Conservation (phyloP, 305 asterid genomes). For the Fraxinus angustifolia region DNA sequence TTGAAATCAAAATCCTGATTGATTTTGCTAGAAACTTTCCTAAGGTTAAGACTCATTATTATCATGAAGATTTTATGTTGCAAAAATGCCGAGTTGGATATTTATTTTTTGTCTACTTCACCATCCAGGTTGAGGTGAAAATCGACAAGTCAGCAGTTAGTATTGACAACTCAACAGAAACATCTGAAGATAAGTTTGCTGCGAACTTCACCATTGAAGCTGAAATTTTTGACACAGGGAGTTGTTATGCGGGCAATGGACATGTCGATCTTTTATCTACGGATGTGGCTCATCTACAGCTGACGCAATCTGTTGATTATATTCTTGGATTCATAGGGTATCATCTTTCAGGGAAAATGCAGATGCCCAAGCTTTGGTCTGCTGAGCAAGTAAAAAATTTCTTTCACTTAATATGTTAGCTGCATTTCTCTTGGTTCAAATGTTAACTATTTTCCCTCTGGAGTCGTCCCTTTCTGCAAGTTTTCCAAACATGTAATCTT, state of each 20-base stretch:
- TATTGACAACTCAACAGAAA: constrained; percentile 52
- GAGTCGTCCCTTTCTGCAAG: not conserved
- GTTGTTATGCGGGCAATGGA: constrained; percentile 41
- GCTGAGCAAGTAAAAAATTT: constrained; percentile 71
- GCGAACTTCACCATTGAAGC: constrained; percentile 71
- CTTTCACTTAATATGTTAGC: constrained; percentile 7
- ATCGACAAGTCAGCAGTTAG: constrained; percentile 54
- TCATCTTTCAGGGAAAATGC: constrained; percentile 62
- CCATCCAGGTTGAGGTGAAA: constrained; percentile 76
- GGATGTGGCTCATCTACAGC: constrained; percentile 50
- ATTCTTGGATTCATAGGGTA: constrained; percentile 75
- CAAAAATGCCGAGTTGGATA: not conserved
- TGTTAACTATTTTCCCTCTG: not conserved
- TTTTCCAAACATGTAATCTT: not conserved
- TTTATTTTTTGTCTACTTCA: constrained; percentile 21
- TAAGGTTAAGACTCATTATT: constrained; percentile 7
- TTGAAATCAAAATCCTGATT: constrained; percentile 8
- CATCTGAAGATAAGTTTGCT: constrained; percentile 44
- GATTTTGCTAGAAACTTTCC: not conserved
- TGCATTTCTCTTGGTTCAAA: not conserved
- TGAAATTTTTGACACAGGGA: constrained; percentile 66
- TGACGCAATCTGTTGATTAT: constrained; percentile 48
- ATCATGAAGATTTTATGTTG: constrained; percentile 4
- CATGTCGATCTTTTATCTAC: constrained; percentile 50
- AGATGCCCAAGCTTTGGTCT: constrained; percentile 80